A percentile compares a stretch with the other conserved stretches of the same genome.
phyloP scores from a whole-genome alignment of 805 yeast species.

The Isabelozyma heimii region DNA sequence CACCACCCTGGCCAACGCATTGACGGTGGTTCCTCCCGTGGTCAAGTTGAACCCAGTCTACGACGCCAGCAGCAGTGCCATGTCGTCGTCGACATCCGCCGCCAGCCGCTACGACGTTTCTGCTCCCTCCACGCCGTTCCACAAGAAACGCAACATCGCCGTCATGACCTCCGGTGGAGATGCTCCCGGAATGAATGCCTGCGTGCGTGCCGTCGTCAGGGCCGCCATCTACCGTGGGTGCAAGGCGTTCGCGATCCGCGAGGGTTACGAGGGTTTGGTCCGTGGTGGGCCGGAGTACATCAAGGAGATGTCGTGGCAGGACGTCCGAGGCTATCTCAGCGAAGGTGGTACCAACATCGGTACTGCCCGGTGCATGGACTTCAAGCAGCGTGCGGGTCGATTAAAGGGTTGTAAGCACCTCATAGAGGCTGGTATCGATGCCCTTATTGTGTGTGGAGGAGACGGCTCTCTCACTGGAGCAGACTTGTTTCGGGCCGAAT shows the following conservation, averaged over 20 bases:
- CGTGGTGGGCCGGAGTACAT: conserved; percentile 74
- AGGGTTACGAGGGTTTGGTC: conserved; percentile 93
- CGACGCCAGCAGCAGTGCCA: background rate
- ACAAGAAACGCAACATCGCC: conserved; percentile 63
- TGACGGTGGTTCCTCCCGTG: conserved; percentile 47
- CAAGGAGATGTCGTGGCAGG: conserved; percentile 84
- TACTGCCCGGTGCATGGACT: conserved; percentile 88
- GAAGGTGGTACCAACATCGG: conserved; percentile 96
- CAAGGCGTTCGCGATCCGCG: conserved; percentile 87
- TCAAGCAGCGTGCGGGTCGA: conserved; percentile 84
- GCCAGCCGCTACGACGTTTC: conserved; percentile 4
- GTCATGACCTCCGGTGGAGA: conserved; percentile 99
- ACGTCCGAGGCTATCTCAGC: conserved; percentile 89
- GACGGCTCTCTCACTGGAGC: conserved; percentile 99
- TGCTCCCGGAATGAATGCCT: conserved; percentile 98
- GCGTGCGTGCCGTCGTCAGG: conserved; percentile 92
- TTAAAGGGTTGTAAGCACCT: conserved; percentile 79
- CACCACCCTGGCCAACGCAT: conserved; percentile 58
- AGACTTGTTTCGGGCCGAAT: conserved; percentile 86
- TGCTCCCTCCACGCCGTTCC: conserved; percentile 11
- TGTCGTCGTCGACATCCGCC: conserved; percentile 6
- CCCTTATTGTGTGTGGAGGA: conserved; percentile 95
- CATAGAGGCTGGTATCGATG: conserved; percentile 87
- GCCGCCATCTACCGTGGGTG: conserved; percentile 86
- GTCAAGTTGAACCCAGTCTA: conserved; percentile 19